Conservation (phyloP, 257 asterid genomes). For the Gardenia jasminoides region DNA sequence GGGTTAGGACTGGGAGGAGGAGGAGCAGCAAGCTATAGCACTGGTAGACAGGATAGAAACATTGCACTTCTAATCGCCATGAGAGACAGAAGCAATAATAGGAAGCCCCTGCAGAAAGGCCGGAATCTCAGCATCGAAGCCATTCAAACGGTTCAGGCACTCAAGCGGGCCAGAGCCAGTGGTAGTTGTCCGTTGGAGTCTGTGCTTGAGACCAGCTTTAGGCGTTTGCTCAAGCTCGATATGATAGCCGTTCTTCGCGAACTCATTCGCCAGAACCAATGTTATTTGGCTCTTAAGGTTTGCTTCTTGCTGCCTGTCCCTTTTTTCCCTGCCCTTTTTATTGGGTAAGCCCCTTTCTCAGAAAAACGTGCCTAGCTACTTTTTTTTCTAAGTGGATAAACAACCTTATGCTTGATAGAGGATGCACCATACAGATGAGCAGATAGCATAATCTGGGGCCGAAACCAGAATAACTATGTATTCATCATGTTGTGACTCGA, state of each 20-base stretch:
- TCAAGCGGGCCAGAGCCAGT: constrained; percentile 48
- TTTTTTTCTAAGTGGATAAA: too few relatives aligned
- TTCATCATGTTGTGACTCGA: not conserved
- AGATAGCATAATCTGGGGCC: not conserved
- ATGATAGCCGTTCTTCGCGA: constrained; percentile 84
- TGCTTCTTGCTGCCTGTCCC: not conserved
- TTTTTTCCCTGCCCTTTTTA: not conserved
- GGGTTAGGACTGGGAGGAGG: not conserved
- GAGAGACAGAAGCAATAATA: constrained; percentile 76
- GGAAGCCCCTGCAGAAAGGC: constrained; percentile 70
- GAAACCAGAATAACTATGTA: not conserved
- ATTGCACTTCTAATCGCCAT: constrained; percentile 21
- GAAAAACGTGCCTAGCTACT: not conserved
- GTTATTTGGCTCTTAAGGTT: constrained; percentile 65
- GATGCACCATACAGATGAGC: not conserved
- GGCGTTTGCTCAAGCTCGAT: constrained; percentile 61
- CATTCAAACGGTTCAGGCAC: constrained; percentile 67
- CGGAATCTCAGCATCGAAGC: constrained; percentile 68
- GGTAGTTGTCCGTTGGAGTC: constrained; percentile 26
- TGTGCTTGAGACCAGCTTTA: constrained; percentile 39
- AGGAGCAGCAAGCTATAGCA: not conserved
- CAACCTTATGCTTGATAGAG: too few relatives aligned
- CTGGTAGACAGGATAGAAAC: not conserved
- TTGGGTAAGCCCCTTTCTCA: too few relatives aligned
- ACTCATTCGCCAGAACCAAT: constrained; percentile 67